Conservation (phyloP, 441 rosid species). For the Gossypium armourianum region DNA sequence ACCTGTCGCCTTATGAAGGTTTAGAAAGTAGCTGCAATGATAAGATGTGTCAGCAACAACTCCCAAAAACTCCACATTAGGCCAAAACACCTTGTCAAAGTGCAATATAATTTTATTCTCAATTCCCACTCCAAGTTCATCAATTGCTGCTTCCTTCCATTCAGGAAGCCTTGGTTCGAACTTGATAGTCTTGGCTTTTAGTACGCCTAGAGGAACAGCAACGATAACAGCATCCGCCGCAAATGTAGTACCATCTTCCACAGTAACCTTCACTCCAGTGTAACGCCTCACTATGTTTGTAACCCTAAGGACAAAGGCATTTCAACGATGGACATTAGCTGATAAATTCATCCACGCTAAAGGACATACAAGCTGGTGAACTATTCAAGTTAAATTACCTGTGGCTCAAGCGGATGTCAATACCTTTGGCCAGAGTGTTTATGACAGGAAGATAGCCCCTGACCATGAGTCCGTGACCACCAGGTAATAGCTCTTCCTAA, state of each 20-base stretch:
- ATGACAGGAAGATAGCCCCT: constrained; percentile 85
- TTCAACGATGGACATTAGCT: neutral
- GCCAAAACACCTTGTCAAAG: constrained; percentile 87
- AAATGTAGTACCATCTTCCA: constrained; percentile 60
- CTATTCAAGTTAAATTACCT: constrained; percentile 32
- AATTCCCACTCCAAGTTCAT: constrained; percentile 76
- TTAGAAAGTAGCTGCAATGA: constrained; percentile 83
- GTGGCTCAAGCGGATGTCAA: constrained; percentile 64
- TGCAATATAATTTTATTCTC: constrained; percentile 79
- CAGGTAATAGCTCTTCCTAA: constrained; percentile 82
- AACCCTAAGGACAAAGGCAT: constrained; percentile 39
- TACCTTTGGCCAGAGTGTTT: constrained; percentile 87
- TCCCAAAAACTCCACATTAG: constrained; percentile 89
- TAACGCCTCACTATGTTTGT: constrained; percentile 46
- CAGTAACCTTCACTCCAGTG: constrained; percentile 70
- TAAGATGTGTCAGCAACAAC: constrained; percentile 83
- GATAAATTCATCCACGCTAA: constrained; percentile 4
- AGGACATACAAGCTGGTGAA: neutral
- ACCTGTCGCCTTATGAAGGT: constrained; percentile 88
- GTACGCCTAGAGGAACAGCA: constrained; percentile 77
- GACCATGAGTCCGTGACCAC: constrained; percentile 97
- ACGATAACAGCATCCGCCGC: constrained; percentile 71
- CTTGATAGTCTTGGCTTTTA: constrained; percentile 49
- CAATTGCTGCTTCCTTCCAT: constrained; percentile 88
- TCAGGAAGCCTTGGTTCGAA: constrained; percentile 81